Conservation (phyloP, 2,329 filamentous ascomycete genomes). For the Orbilia ellipsospora region DNA sequence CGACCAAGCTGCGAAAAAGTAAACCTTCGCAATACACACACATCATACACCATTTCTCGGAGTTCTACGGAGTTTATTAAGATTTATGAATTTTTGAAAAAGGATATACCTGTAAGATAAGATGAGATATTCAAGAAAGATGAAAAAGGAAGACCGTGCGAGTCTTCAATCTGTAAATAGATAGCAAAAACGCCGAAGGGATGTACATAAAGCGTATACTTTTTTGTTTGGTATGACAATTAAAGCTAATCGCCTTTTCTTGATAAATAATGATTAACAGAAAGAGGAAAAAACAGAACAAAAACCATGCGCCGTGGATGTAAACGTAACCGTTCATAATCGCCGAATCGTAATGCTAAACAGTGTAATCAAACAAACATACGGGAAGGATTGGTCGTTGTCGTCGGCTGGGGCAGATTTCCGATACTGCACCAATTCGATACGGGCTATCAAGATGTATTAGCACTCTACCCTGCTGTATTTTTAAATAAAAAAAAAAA, state of each 20-base stretch:
- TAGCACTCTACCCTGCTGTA: neutral
- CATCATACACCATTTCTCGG: neutral
- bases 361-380: constrained; percentile 23
- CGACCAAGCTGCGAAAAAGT: constrained; percentile 24
- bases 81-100: neutral
- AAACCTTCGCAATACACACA: neutral
- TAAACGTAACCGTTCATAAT: neutral
- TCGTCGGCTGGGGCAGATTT: constrained; percentile 25
- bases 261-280: neutral
- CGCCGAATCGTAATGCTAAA: neutral
- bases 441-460: constrained; percentile 66
- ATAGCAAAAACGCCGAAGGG: neutral
- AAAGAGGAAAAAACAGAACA: neutral
- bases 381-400: constrained; percentile 25
- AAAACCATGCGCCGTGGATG: neutral
- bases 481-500: neutral
- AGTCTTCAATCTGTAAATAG: neutral
- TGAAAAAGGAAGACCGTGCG: no score
- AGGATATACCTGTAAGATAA: no score
- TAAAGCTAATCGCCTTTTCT: neutral
- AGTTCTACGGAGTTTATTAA: neutral
- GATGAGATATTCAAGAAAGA: no score
- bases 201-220: neutral
- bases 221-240: neutral
- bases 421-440: constrained; percentile 73